Evolutionary conservation across 2,329 filamentous ascomycete species (phyloP), one percentile per base, ranked within the genome.

Genomic region (Cercospora zeina): DNA sequence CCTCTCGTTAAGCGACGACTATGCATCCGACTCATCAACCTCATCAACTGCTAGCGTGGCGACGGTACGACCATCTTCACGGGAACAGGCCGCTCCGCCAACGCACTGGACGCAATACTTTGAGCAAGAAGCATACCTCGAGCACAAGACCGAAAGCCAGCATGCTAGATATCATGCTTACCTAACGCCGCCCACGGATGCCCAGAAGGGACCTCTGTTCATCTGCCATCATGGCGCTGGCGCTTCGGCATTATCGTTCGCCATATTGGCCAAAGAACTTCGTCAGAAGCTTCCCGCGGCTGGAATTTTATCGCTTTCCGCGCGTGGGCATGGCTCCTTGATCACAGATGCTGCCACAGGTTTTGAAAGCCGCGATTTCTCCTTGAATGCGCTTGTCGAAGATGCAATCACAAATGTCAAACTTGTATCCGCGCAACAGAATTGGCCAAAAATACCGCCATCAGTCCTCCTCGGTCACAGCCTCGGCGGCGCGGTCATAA

Each of bases 181-280:
- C 75, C 81, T 97, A 47, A 96, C 87, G 19, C 91, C 92, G 0
- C 93, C 93, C 0, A 72, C 74, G 1, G 74, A 79, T 8, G 42
- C 66, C 14, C 83, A 83, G 45, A 87, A 83, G 64, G 90, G 89
- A 0, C 92, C 93, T 0, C 81, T 99, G 4, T 93, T 99, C 76
- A 89, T 97, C 63, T 91, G 90, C 77, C 95, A 99, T 74, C 95
- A 99, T 77, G 95, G 95, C 39, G 95, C 91, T 42, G 95, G 95
- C 14, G 96, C 93, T 3, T 96, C 93, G 0, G 96, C 90, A 6
- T 84, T 97, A 62, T 96, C 92, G 2, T 99, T 97, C 77, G 93
- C 93, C 4, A 82, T 91, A 3, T 86, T 96, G 64, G 86, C 88
- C 2, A 82, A 85, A 49, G 89, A 96, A 74, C 86, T 97, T 64